These are phyloP conservation scores for Aspergillus floridensis DNA, from an alignment of 2,329 filamentous ascomycete genomes.

Conservation along the genomic window DNA sequence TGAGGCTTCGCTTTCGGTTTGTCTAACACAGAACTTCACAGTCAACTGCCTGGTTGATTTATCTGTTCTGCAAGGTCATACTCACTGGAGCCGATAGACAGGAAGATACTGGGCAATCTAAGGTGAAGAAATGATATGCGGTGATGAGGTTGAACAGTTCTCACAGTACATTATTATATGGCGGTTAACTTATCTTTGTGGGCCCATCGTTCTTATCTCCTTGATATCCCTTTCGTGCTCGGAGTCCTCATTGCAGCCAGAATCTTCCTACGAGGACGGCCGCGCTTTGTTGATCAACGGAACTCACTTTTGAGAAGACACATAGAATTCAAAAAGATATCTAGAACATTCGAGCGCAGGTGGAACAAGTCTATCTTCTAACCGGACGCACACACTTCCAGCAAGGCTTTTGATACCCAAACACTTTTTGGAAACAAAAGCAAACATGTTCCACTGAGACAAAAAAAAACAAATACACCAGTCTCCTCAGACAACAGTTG, in stretches of 20 bases:
- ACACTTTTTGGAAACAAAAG: slow-evolving; percentile 13
- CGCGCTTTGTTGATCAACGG: not conserved
- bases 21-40: no score
- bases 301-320: not conserved
- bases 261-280: no score
- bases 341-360: not conserved
- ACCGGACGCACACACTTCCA: not conserved
- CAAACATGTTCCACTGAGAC: slow-evolving; percentile 4
- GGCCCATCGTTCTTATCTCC: not conserved
- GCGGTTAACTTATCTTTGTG: not conserved
- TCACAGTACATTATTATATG: not conserved
- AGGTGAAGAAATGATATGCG: not conserved
- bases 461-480: not conserved
- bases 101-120: not conserved
- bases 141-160: not conserved
- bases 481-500: slow-evolving; percentile 43
- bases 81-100: not conserved
- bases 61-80: not conserved
- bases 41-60: no score
- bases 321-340: not conserved
- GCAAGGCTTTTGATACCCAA: not conserved
- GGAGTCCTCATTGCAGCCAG: not conserved
- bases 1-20: not conserved
- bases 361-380: not conserved
- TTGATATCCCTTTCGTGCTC: not conserved